Evolutionary conservation across 768 basidiomycete species (phyloP).

Genomic region (Xanthoconium stramineum): DNA sequence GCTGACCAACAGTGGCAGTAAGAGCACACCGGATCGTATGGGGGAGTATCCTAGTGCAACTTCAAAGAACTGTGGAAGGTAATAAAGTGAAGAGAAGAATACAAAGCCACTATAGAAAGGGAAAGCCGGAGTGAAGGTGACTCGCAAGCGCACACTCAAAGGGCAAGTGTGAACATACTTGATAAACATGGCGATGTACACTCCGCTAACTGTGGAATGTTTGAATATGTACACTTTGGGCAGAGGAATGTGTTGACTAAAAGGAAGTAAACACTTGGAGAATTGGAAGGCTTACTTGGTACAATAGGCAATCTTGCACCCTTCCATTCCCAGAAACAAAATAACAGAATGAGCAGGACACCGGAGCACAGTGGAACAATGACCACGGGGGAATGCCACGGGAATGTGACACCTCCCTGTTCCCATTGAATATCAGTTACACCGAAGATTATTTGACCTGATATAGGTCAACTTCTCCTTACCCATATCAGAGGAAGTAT

Average conservation of each 20-base stretch:
- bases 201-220: not conserved
- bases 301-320: not conserved
- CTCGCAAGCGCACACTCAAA: not conserved
- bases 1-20: not conserved
- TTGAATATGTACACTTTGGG: not conserved
- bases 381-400: not conserved
- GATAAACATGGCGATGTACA: not conserved
- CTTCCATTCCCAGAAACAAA: not conserved
- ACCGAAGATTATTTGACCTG: not conserved
- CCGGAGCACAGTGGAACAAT: not conserved
- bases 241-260: not conserved
- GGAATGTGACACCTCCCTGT: not conserved
- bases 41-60: not conserved
- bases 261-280: not conserved
- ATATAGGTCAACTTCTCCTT: not conserved
- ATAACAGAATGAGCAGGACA: not conserved
- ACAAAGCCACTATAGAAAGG: not conserved
- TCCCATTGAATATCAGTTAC: not conserved
- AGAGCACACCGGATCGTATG: not conserved
- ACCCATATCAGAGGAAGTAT: slow-evolving; percentile 1
- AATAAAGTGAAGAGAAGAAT: not conserved
- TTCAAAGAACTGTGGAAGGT: not conserved
- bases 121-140: not conserved
- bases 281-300: not conserved
- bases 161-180: not conserved